These are phyloP conservation scores for Kazachstania viticola DNA, from an alignment of 805 yeast genomes.

Conservation along the genomic window DNA sequence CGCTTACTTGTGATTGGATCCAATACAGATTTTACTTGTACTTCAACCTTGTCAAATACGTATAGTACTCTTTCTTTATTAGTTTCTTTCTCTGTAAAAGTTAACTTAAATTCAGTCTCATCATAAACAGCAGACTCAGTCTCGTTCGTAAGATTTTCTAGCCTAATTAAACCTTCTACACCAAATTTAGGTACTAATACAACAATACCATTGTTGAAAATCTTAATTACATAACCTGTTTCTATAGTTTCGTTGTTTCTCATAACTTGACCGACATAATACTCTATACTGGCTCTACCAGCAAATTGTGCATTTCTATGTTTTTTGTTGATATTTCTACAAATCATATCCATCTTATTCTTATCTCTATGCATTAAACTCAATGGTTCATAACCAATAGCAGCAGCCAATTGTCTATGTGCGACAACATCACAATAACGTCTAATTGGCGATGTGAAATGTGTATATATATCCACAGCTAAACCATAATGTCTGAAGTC, in stretches of 20 bases:
- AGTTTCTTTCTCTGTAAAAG: constrained; percentile 37
- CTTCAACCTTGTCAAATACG: constrained; percentile 79
- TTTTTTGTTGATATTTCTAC: constrained; percentile 80
- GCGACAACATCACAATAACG: constrained; percentile 97
- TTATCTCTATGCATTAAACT: constrained; percentile 80
- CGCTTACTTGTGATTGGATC: constrained; percentile 89
- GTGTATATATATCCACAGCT: constrained; percentile 95
- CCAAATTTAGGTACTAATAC: constrained; percentile 93
- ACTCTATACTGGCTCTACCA: constrained; percentile 94
- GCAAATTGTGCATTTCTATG: constrained; percentile 99
- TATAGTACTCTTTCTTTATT: constrained; percentile 40
- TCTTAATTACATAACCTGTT: constrained; percentile 85
- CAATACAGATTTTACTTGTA: constrained; percentile 67
- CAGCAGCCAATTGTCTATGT: constrained; percentile 96
- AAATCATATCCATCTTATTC: constrained; percentile 76
- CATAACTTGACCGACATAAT: constrained; percentile 96
- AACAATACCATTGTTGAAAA: constrained; percentile 89
- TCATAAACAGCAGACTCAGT: constrained; percentile 51
- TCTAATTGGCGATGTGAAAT: constrained; percentile 96
- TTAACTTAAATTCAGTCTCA: constrained; percentile 65
- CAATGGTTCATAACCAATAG: constrained; percentile 83
- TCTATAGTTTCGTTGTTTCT: constrained; percentile 68
- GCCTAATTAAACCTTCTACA: constrained; percentile 81
- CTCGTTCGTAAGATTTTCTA: constrained; percentile 62
- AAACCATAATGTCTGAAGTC: constrained; percentile 95